Conservation (phyloP, 768 basidiomycete genomes). For the Lactifluus piperatus region DNA sequence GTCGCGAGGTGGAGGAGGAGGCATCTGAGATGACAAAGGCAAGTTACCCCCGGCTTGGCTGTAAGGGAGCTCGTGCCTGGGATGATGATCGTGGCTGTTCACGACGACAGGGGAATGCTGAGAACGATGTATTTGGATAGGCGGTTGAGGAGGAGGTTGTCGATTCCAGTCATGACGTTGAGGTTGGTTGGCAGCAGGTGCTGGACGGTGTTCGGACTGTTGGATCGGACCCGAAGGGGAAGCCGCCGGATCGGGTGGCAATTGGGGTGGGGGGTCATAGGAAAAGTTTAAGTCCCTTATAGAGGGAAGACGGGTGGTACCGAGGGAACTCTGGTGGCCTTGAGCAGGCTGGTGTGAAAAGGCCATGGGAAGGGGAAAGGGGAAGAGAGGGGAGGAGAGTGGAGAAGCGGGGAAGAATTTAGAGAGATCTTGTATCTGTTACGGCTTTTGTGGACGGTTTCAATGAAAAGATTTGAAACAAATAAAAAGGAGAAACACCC, state of each 20-base stretch:
- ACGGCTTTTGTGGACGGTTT: neutral
- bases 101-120: conserved; percentile 22
- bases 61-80: conserved; percentile 38
- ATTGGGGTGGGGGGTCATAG: conserved; percentile 29
- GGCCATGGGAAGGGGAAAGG: conserved; percentile 33
- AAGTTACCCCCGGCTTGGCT: conserved; percentile 26
- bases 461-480: neutral
- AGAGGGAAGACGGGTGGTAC: conserved; percentile 51
- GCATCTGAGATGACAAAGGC: conserved; percentile 19
- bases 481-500: neutral
- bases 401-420: conserved; percentile 28
- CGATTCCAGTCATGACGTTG: conserved; percentile 30
- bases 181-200: conserved; percentile 24
- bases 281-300: conserved; percentile 66
- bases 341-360: conserved; percentile 41
- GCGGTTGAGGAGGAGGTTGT: conserved; percentile 13
- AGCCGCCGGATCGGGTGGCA: conserved; percentile 27
- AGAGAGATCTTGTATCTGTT: conserved; percentile 2
- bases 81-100: conserved; percentile 21
- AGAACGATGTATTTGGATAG: conserved; percentile 17
- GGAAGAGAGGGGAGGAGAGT: conserved; percentile 20
- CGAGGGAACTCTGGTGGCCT: conserved; percentile 31
- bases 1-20: conserved; percentile 23
- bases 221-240: conserved; percentile 26
- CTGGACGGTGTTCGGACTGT: conserved; percentile 25